These are phyloP conservation scores for Ceratocystis ficicola DNA, from an alignment of 2,329 filamentous ascomycete genomes.

Conservation along the genomic window DNA sequence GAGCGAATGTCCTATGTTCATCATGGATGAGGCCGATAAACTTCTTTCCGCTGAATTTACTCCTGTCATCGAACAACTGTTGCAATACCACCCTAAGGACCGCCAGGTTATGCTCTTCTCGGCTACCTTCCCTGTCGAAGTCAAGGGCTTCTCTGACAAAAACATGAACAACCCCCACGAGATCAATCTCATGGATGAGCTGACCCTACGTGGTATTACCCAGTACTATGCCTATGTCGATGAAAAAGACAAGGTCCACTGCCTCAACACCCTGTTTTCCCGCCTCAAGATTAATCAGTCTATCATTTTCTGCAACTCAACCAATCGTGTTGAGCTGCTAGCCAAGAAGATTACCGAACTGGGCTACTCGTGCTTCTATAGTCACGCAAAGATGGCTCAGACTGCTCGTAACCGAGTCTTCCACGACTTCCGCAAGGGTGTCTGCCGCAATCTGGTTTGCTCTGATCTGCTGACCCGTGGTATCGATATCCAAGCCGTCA, in stretches of 20 bases:
- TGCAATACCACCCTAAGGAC: constrained; percentile 92
- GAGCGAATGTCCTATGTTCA: constrained; percentile 91
- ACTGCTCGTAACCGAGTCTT: constrained; percentile 95
- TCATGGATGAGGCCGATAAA: constrained; percentile 99
- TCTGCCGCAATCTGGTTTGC: constrained; percentile 95
- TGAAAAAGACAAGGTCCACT: constrained; percentile 98
- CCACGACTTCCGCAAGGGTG: constrained; percentile 96
- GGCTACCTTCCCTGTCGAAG: constrained; percentile 91
- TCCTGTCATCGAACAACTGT: constrained; percentile 87
- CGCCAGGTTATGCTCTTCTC: constrained; percentile 99
- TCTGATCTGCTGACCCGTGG: constrained; percentile 94
- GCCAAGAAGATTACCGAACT: constrained; percentile 99
- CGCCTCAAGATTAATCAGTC: constrained; percentile 99
- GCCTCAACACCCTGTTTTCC: constrained; percentile 95
- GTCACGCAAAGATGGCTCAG: constrained; percentile 95
- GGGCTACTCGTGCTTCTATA: constrained; percentile 99
- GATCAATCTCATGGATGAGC: constrained; percentile 99
- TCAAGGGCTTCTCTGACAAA: constrained; percentile 96
- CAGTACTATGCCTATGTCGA: constrained; percentile 99
- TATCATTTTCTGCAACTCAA: constrained; percentile 99
- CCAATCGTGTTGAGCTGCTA: constrained; percentile 90
- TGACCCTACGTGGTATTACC: constrained; percentile 93
- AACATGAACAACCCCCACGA: constrained; percentile 95
- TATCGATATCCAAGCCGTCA: constrained; percentile 98
- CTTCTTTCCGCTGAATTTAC: constrained; percentile 94